phyloP scores from a whole-genome alignment of 495 filamentous ascomycete species.

The Parathielavia appendiculata region DNA sequence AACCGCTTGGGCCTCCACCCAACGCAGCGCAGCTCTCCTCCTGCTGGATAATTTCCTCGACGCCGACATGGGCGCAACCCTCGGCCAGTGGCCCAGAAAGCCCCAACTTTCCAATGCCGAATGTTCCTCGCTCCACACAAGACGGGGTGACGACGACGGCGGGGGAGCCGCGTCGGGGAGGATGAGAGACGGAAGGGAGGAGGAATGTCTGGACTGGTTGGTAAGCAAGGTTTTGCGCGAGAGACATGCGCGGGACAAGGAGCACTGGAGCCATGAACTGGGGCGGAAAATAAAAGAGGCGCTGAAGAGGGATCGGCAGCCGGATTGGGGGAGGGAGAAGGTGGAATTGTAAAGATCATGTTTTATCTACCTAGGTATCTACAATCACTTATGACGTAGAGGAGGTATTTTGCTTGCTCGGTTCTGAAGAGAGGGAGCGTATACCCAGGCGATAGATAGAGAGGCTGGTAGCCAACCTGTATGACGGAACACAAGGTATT shows the following conservation, averaged over 20 bases:
- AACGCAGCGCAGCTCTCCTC: constrained; percentile 45
- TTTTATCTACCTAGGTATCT: neutral
- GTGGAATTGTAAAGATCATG: constrained; percentile 21
- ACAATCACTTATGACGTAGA: neutral
- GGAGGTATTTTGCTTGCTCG: too few species aligned
- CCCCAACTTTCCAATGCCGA: constrained; percentile 22
- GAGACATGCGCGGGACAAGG: constrained; percentile 16
- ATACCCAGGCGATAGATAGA: too few species aligned
- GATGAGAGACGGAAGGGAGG: constrained; percentile 11
- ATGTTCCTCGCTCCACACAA: constrained; percentile 18
- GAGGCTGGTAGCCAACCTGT: too few species aligned
- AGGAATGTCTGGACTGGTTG: constrained; percentile 42
- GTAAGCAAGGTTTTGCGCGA: constrained; percentile 25
- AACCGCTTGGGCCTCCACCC: constrained; percentile 36
- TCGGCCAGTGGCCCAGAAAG: constrained; percentile 45
- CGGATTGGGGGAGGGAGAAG: constrained; percentile 15
- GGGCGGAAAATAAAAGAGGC: constrained; percentile 3
- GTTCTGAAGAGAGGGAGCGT: too few species aligned
- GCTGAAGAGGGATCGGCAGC: neutral
- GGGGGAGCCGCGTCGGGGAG: constrained; percentile 10
- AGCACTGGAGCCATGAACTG: constrained; percentile 35
- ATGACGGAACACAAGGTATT: too few species aligned
- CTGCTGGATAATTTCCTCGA: constrained; percentile 58
- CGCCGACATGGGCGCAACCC: constrained; percentile 49
- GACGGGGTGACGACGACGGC: neutral